Conservation (phyloP, 441 rosid species). For the Syzygium malaccense region DNA sequence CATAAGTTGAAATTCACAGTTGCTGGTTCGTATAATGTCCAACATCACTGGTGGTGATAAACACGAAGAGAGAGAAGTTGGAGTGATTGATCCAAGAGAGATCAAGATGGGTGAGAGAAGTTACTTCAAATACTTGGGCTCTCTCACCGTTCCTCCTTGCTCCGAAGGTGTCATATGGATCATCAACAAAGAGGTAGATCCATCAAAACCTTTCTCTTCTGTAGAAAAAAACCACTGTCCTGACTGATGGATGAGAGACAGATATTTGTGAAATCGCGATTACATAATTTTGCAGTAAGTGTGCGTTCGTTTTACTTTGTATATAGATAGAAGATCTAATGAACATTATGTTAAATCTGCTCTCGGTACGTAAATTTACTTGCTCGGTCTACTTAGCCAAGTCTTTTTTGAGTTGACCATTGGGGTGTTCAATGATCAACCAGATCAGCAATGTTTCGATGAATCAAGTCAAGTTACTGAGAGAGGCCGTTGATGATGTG, state of each 20-base stretch:
- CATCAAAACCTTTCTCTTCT: not conserved
- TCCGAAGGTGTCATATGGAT: slow-evolving; percentile 55
- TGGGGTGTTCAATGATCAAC: not conserved
- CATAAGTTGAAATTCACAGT: not conserved
- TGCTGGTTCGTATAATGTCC: slow-evolving; percentile 14
- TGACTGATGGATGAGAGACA: not conserved
- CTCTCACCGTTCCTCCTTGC: slow-evolving; percentile 69
- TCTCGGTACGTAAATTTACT: not conserved
- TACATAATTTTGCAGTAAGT: not conserved
- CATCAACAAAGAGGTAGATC: slow-evolving; percentile 29
- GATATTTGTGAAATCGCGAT: not conserved
- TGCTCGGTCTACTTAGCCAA: not conserved
- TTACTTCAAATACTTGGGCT: slow-evolving; percentile 46
- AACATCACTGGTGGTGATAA: slow-evolving; percentile 1
- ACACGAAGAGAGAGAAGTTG: slow-evolving; percentile 17
- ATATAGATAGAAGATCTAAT: not conserved
- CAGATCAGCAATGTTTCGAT: slow-evolving; percentile 35
- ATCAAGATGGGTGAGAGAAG: slow-evolving; percentile 21
- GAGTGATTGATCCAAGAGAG: slow-evolving; percentile 30
- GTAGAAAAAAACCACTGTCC: not conserved
- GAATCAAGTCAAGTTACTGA: slow-evolving; percentile 29
- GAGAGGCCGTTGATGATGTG: slow-evolving; percentile 42
- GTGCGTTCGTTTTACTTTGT: not conserved
- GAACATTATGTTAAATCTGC: not conserved
- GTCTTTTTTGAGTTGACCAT: not conserved